phyloP scores from a whole-genome alignment of 2,329 filamentous ascomycete species.

The Dothiorella sarmentorum region DNA sequence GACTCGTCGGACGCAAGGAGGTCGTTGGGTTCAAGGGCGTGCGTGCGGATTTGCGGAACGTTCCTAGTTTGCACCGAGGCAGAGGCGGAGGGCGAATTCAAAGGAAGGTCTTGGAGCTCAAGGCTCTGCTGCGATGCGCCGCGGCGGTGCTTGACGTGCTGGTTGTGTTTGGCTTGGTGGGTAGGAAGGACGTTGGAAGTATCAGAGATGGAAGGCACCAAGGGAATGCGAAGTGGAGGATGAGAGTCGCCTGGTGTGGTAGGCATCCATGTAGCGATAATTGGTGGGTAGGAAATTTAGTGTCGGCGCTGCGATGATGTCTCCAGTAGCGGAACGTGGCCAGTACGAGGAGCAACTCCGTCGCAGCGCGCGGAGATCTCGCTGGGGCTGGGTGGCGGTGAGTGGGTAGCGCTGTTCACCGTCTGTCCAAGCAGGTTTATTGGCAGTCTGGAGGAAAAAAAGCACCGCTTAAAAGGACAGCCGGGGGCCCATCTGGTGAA shows the following conservation, averaged over 20 bases:
- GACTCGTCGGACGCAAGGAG: slow-evolving; percentile 22
- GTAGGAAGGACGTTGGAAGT: slow-evolving; percentile 23
- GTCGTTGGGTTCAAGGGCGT: slow-evolving; percentile 25
- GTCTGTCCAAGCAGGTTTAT: not conserved
- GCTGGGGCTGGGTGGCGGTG: slow-evolving; percentile 10
- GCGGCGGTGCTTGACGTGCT: slow-evolving; percentile 24
- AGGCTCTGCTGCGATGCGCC: slow-evolving; percentile 22
- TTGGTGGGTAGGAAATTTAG: slow-evolving; percentile 1
- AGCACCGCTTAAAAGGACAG: slow-evolving; percentile 1
- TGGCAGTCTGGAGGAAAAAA: not conserved
- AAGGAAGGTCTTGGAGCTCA: slow-evolving; percentile 23
- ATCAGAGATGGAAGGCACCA: slow-evolving; percentile 24
- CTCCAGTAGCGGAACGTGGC: slow-evolving; percentile 18
- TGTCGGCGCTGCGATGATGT: slow-evolving; percentile 12
- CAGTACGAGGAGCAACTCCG: slow-evolving; percentile 13
- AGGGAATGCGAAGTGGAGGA: slow-evolving; percentile 30
- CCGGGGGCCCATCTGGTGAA: not conserved
- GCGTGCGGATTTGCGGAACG: slow-evolving; percentile 9
- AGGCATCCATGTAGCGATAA: slow-evolving; percentile 40
- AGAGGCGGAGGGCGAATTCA: not conserved
- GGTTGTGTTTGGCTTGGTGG: slow-evolving; percentile 20
- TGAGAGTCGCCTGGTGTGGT: slow-evolving; percentile 36
- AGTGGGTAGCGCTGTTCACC: slow-evolving; percentile 16
- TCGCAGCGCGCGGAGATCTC: slow-evolving; percentile 3
- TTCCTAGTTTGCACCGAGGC: not conserved